Conservation (phyloP, 2,329 filamentous ascomycete species). For the Ophidiomyces ophidiicola region DNA sequence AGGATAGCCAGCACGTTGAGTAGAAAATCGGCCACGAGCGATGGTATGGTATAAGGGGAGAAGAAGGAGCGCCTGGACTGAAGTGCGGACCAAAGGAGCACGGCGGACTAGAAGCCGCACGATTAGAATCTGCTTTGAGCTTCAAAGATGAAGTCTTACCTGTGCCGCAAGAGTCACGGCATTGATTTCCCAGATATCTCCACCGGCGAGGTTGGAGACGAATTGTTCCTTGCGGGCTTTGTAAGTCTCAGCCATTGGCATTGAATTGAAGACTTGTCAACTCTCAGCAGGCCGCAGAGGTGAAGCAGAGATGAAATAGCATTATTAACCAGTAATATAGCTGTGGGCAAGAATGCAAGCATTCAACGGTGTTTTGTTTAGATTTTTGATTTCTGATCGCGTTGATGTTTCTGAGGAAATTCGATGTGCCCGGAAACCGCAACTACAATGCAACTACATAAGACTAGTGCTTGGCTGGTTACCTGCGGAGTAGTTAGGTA, state of each 20-base stretch:
- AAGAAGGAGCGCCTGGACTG: slow-evolving; percentile 79
- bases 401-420: too few species aligned
- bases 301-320: not conserved
- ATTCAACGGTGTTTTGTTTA: not conserved
- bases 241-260: slow-evolving; percentile 46
- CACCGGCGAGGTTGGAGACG: slow-evolving; percentile 80
- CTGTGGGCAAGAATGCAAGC: not conserved
- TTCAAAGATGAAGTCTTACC: slow-evolving; percentile 42
- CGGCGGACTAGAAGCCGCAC: slow-evolving; percentile 49
- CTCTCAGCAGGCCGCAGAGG: not conserved
- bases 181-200: slow-evolving; percentile 74
- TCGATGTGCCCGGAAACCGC: too few species aligned
- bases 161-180: slow-evolving; percentile 72
- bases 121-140: slow-evolving; percentile 16
- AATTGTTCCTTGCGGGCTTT: slow-evolving; percentile 91
- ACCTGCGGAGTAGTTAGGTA: too few species aligned
- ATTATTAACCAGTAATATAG: not conserved
- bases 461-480: too few species aligned
- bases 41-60: slow-evolving; percentile 55
- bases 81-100: slow-evolving; percentile 77
- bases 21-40: slow-evolving; percentile 67
- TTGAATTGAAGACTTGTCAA: not conserved
- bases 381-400: too few species aligned
- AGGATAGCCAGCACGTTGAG: slow-evolving; percentile 74
- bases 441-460: too few species aligned